A percentile compares a stretch with the other conserved stretches of the same genome.
phyloP scores from a whole-genome alignment of 345 rosid species.

The Eucalyptus polyanthemos region DNA sequence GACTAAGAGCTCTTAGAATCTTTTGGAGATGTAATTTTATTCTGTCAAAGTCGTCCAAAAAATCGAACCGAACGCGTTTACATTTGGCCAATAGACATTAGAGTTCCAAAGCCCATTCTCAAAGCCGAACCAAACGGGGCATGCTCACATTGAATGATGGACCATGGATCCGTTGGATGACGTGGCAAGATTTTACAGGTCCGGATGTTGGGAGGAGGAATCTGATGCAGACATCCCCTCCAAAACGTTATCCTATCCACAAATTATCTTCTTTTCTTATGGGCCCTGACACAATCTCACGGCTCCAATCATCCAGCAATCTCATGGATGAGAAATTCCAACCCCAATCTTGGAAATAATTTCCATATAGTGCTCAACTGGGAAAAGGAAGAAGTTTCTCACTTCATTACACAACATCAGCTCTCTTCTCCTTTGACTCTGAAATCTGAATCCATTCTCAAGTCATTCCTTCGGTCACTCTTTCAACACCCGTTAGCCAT shows the following conservation, averaged over 20 bases:
- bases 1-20: fast-evolving
- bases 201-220: background rate
- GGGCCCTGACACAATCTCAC: background rate
- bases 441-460: background rate
- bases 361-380: background rate
- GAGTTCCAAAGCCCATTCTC: no score
- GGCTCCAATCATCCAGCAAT: conserved; percentile 6
- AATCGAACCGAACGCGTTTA: no score
- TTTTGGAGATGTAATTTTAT: fast-evolving
- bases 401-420: background rate
- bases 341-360: background rate
- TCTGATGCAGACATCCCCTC: background rate
- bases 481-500: background rate
- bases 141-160: background rate
- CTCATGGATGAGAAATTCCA: background rate
- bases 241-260: conserved; percentile 29
- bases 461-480: background rate
- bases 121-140: no score
- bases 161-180: background rate
- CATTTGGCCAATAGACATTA: no score
- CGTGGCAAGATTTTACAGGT: conserved; percentile 5
- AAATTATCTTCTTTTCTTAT: conserved; percentile 5
- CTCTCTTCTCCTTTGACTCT: background rate
- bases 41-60: fast-evolving
- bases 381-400: background rate